Base-by-base conservation (phyloP, 2,329 filamentous ascomycete genomes). In the Ceratocystis alfenasii region DNA sequence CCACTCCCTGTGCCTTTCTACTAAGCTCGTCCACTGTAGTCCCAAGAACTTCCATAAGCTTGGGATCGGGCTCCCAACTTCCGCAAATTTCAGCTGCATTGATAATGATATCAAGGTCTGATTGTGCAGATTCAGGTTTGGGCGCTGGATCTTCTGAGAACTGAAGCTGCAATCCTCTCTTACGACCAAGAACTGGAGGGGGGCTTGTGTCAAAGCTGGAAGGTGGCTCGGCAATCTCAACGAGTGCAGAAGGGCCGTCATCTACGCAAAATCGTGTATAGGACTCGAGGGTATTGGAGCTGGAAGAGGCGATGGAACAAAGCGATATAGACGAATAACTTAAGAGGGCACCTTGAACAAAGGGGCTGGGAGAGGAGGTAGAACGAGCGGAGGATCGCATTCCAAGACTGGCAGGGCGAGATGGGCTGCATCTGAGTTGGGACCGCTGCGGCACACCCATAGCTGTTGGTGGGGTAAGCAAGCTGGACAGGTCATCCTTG, bases 41-140 rank as follows among this genome's bases (percentile, higher is more conserved):
- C 12, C 61, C 45, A 2, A 63, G 44, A 15, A 59, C 28, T 33
- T 59, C 17, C 55, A 59, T 59, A 5, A 63, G 45, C 17, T 70
- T 67, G 50, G 68, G 67, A 68, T 64, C 5, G 75, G 75, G 5
- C 72, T 10, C 7, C 61, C 61, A 50, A 17, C 7, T 48, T n/a
- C 61, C 61, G 8, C n/a, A 48, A 36, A 63, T 63, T 0, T 22
- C 20, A 7, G 44, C 41, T 45, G 44, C 33, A 20, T 63, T 44
- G n/a, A 63, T 63, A 17, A 63, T 30, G n/a, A 30, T 46, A 25
- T 46, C 25, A 17, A 63, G 61, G 8, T 8, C 20, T 5, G 61
- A 59, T 17, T 36, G 36, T 36, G 3, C 25, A 30, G 17, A 8
- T 17, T 28, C 25, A n/a, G 5, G 17, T 1, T 20, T 33, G 28